Evolutionary conservation across 148 eudicot species (phyloP), one percentile per base, ranked within the genome.

Genomic region (Chenopodium quinoa): DNA sequence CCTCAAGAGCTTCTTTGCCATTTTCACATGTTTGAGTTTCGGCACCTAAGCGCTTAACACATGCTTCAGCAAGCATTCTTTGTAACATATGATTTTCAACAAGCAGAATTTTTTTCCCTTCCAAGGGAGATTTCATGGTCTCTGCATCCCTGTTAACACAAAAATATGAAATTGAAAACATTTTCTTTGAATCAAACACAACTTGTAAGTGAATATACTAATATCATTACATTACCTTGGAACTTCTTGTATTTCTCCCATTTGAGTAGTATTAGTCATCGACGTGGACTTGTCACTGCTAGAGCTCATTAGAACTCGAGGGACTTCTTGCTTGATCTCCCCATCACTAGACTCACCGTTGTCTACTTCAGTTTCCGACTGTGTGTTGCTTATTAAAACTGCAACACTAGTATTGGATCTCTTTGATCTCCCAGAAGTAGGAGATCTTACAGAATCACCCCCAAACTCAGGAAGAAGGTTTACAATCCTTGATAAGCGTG

Each of bases 401-500:
- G 40, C 14, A 56, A 20, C 34, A 54, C 54, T 44, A 72, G 47
- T 9, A 29, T 31, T 56, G 10, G 62, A 47, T 63, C 52, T 80
- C 75, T 32, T 25, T 50, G 67, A 48, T 54, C 23, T 32, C 47
- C 37, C 54, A 73, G 40, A 56, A 69, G 84, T 56, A 47, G 78
- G 63, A 58, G 4, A 9, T 6, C n/a, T 66, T 23, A 69, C 31
- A 10, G 71, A 19, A 22, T 79, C 52, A 22, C 91, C 93, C 4
- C 91, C 88, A 83, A 90, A 93, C 91, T 95, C 99, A 0, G 97
- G 99, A 32, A 95, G 79, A 71, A 92, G 89, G 20, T 87, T 78
- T 22, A 93, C 79, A 37, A 88, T 82, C 56, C 75, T 83, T 31
- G 71, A 77, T 76, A 95, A 83, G 23, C 92, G 89, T 11, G 90